Conservation (phyloP, 2,329 filamentous ascomycete genomes). For the Ascochyta lentis region DNA sequence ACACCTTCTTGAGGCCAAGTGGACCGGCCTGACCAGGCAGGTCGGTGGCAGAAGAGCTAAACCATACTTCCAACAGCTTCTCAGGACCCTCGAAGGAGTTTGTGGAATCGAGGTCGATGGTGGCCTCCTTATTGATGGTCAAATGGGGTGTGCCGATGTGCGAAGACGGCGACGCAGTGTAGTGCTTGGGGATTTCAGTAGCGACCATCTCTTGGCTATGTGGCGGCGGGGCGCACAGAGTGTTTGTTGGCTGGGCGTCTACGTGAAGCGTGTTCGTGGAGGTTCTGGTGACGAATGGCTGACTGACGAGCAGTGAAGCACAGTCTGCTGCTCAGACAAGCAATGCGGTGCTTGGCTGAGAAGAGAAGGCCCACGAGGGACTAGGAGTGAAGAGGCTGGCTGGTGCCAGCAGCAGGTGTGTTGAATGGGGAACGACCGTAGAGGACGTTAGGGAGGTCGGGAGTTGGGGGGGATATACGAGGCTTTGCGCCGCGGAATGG, state of each 20-base stretch:
- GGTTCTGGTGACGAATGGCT: slow-evolving; percentile 24
- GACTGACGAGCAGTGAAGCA: slow-evolving; percentile 71
- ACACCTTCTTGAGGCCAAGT: slow-evolving; percentile 84
- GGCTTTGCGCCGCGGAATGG: slow-evolving; percentile 84
- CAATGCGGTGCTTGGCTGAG: slow-evolving; percentile 91
- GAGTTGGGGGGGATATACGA: slow-evolving; percentile 82
- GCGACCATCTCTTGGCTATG: slow-evolving; percentile 76
- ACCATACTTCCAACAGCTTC: slow-evolving; percentile 99
- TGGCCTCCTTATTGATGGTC: slow-evolving; percentile 96
- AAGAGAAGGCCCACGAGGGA: slow-evolving; percentile 88
- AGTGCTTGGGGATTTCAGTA: slow-evolving; percentile 78
- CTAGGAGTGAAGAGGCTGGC: slow-evolving; percentile 74
- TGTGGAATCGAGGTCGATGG: slow-evolving; percentile 88
- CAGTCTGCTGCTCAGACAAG: slow-evolving; percentile 98
- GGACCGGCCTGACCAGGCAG: slow-evolving; percentile 74
- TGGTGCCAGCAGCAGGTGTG: slow-evolving; percentile 77
- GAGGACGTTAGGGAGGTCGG: slow-evolving; percentile 87
- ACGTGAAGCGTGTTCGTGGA: slow-evolving; percentile 11
- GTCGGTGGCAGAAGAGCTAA: slow-evolving; percentile 77
- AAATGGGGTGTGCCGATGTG: slow-evolving; percentile 82
- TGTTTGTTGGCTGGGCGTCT: slow-evolving; percentile 16
- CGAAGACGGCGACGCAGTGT: slow-evolving; percentile 80
- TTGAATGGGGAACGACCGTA: slow-evolving; percentile 64
- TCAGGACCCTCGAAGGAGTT: slow-evolving; percentile 98
- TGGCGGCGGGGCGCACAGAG: slow-evolving; percentile 31